These are phyloP conservation scores for Dictyostelium firmibasis DNA, from an alignment of 78 protist genomes.

Conservation along the genomic window DNA sequence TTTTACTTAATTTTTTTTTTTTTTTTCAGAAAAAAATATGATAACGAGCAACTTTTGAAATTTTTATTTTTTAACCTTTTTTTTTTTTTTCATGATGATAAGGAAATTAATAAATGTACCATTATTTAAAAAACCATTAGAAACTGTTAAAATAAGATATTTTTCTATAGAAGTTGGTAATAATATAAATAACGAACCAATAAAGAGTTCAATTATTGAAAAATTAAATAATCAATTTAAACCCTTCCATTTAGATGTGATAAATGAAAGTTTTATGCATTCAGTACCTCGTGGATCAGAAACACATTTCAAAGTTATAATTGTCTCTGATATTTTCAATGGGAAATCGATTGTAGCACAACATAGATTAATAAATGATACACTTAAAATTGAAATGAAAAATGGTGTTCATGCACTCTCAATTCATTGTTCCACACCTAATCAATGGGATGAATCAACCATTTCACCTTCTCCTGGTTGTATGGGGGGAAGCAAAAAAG, in stretches of 20 bases:
- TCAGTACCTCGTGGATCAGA: conserved; percentile 82
- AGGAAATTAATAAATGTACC: neutral
- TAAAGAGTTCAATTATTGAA: neutral
- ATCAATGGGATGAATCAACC: conserved; percentile 65
- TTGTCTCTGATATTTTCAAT: conserved; percentile 82
- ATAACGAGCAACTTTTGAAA: too few relatives aligned
- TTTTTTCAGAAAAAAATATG: too few relatives aligned
- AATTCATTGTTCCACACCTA: conserved; percentile 78
- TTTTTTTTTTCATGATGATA: neutral
- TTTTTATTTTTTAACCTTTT: neutral
- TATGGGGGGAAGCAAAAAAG: conserved; percentile 77
- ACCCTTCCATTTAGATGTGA: conserved; percentile 50
- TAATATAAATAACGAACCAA: neutral
- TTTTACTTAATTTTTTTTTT: too few relatives aligned
- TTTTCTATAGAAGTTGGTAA: neutral
- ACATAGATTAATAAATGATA: conserved; percentile 83
- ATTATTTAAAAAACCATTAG: neutral
- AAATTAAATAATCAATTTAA: neutral
- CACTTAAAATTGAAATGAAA: conserved; percentile 58
- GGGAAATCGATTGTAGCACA: conserved; percentile 72
- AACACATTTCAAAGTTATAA: conserved; percentile 85
- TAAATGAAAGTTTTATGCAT: conserved; percentile 83
- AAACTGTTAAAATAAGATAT: neutral
- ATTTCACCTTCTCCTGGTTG: conserved; percentile 27
- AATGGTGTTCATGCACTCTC: conserved; percentile 89